phyloP scores from a whole-genome alignment of 2,329 filamentous ascomycete species.

The Verticillium albo-atrum region DNA sequence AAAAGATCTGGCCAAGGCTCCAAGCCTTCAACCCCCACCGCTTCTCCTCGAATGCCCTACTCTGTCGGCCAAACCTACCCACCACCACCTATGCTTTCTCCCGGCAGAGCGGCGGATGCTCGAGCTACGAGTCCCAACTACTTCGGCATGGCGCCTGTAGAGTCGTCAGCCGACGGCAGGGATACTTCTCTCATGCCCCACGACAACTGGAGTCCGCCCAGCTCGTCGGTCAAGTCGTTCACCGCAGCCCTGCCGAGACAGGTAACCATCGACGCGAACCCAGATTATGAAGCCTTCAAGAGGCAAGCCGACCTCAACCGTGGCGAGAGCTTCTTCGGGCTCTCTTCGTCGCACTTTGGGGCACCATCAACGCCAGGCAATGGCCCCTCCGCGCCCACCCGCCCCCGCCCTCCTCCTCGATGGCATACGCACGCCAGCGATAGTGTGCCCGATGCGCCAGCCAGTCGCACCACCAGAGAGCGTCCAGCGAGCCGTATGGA shows the following conservation, averaged over 20 bases:
- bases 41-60: slow-evolving; percentile 46
- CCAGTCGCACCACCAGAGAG: slow-evolving; percentile 4
- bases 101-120: slow-evolving; percentile 28
- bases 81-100: slow-evolving; percentile 39
- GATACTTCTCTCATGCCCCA: slow-evolving; percentile 60
- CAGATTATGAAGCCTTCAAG: slow-evolving; percentile 77
- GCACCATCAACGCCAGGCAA: slow-evolving; percentile 19
- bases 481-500: slow-evolving; percentile 30
- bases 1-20: slow-evolving; percentile 17
- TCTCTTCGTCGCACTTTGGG: slow-evolving; percentile 43
- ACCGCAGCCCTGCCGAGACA: slow-evolving; percentile 64
- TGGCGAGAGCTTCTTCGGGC: slow-evolving; percentile 39
- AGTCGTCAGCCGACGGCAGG: slow-evolving; percentile 53
- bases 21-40: slow-evolving; percentile 45
- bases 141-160: slow-evolving; percentile 67
- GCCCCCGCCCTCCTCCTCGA: slow-evolving; percentile 39
- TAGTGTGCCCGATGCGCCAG: slow-evolving; percentile 25
- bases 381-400: slow-evolving; percentile 20
- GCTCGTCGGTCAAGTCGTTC: slow-evolving; percentile 67
- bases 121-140: slow-evolving; percentile 74
- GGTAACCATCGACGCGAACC: slow-evolving; percentile 68
- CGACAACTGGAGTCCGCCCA: slow-evolving; percentile 71
- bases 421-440: slow-evolving; percentile 46
- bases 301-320: slow-evolving; percentile 65
- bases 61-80: slow-evolving; percentile 52